Conservation (phyloP, 106 monocot species). For the Amphibolis antarctica region DNA sequence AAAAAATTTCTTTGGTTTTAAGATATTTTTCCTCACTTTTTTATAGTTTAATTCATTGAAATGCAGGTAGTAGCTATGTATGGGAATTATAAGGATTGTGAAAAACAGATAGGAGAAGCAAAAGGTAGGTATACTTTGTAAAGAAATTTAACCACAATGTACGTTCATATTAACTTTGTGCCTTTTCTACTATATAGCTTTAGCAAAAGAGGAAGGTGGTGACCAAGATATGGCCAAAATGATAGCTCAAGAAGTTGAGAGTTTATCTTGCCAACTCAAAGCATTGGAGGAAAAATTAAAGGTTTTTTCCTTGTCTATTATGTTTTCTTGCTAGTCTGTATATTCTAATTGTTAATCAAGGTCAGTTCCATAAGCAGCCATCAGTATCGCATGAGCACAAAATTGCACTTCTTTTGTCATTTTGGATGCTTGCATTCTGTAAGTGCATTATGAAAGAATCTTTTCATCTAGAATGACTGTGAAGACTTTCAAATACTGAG, state of each 20-base stretch:
- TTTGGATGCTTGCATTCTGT: no score
- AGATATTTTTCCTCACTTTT: no score
- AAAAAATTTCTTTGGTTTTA: no score
- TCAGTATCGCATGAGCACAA: no score
- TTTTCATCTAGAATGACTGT: no score
- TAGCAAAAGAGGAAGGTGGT: constrained; percentile 60
- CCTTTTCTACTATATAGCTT: constrained; percentile 32
- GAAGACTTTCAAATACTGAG: no score
- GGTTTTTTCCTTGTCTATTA: constrained; percentile 17
- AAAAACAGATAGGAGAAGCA: constrained; percentile 76
- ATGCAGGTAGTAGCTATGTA: constrained; percentile 69
- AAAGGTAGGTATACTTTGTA: constrained; percentile 34
- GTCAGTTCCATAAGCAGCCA: no score
- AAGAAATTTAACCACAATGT: background rate
- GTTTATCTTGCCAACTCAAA: constrained; percentile 49
- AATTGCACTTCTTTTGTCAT: no score
- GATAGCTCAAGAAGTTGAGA: constrained; percentile 72
- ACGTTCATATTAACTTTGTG: background rate
- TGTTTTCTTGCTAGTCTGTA: background rate
- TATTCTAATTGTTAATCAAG: background rate
- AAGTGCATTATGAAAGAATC: no score
- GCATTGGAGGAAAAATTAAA: constrained; percentile 73
- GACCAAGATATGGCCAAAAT: constrained; percentile 92
- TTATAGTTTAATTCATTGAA: constrained; percentile 13
- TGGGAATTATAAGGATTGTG: constrained; percentile 70